Evolutionary conservation across 2,329 filamentous ascomycete genomes (phyloP).

Genomic region (Endoconidiophora laricicola): DNA sequence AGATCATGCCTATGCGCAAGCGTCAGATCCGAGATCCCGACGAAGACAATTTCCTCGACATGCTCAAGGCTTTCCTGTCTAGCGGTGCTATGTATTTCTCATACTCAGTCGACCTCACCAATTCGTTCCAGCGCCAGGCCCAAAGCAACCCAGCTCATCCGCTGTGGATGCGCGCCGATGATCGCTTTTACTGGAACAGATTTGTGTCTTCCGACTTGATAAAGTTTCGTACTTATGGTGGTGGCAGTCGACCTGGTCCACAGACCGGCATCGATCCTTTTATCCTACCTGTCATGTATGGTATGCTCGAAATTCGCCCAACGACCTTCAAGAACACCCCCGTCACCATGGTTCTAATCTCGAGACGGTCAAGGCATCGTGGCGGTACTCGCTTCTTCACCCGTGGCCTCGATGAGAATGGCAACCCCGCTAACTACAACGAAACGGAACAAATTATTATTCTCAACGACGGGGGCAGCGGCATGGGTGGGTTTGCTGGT

Average conservation of each 20-base stretch:
- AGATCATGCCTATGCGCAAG: constrained; percentile 87
- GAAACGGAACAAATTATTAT: constrained; percentile 91
- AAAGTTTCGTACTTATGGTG: constrained; percentile 56
- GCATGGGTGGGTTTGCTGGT: constrained; percentile 65
- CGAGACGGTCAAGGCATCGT: constrained; percentile 71
- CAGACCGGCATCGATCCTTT: constrained; percentile 74
- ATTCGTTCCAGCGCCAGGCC: constrained; percentile 87
- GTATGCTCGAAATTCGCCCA: constrained; percentile 80
- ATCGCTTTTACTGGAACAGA: constrained; percentile 98
- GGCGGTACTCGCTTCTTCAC: constrained; percentile 92
- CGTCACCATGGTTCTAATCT: constrained; percentile 75
- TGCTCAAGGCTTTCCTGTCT: constrained; percentile 69
- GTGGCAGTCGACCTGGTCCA: constrained; percentile 46
- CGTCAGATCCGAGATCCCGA: constrained; percentile 80
- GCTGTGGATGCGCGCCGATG: constrained; percentile 82
- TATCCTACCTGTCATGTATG: constrained; percentile 89
- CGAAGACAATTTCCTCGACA: constrained; percentile 74
- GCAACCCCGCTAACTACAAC: constrained; percentile 96
- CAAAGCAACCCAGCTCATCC: constrained; percentile 54
- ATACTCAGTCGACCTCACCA: constrained; percentile 91
- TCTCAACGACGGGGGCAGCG: constrained; percentile 63
- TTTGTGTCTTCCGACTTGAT: constrained; percentile 86
- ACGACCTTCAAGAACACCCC: constrained; percentile 73
- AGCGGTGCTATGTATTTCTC: constrained; percentile 93
- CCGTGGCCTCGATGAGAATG: constrained; percentile 79